A percentile compares a stretch with the other conserved stretches of the same genome.
Conservation (phyloP, 441 rosid species). For the Daphne laureola region DNA sequence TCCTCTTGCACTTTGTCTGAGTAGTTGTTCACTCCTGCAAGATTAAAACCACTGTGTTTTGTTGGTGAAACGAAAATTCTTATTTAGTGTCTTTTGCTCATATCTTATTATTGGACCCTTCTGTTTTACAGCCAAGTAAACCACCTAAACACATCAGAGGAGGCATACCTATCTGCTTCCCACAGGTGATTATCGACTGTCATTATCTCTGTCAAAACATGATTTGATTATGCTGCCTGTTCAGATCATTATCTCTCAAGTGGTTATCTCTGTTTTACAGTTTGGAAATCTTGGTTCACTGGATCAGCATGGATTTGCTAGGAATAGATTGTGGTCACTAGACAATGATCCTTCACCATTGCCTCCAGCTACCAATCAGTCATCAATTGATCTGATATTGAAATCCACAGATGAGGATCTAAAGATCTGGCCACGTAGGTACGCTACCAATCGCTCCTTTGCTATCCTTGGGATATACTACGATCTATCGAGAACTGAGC, state of each 20-base stretch:
- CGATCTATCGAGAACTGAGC: too few species aligned
- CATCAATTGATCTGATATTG: slow-evolving; percentile 46
- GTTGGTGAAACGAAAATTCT: too few species aligned
- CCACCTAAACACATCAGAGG: slow-evolving; percentile 54
- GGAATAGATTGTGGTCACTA: slow-evolving; percentile 46
- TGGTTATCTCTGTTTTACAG: slow-evolving; percentile 19
- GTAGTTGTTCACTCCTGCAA: too few species aligned
- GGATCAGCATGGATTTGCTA: slow-evolving; percentile 62
- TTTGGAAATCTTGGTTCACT: slow-evolving; percentile 52
- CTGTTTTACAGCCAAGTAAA: slow-evolving; percentile 34
- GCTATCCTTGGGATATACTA: neutral
- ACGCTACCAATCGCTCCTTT: slow-evolving; percentile 14
- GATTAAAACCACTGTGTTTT: too few species aligned
- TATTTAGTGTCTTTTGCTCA: neutral
- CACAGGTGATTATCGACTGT: slow-evolving; percentile 46
- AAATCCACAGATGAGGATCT: slow-evolving; percentile 52
- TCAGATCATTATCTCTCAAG: slow-evolving; percentile 11
- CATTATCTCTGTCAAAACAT: slow-evolving; percentile 3
- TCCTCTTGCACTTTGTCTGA: too few species aligned
- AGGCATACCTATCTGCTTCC: slow-evolving; percentile 58
- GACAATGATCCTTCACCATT: slow-evolving; percentile 59
- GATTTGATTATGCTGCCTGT: neutral
- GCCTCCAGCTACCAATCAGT: slow-evolving; percentile 39
- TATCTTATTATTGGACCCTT: slow-evolving; percentile 2
- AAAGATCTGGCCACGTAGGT: slow-evolving; percentile 60